Conservation (phyloP, 139 green algal species). For the Chlorella sp. region DNA sequence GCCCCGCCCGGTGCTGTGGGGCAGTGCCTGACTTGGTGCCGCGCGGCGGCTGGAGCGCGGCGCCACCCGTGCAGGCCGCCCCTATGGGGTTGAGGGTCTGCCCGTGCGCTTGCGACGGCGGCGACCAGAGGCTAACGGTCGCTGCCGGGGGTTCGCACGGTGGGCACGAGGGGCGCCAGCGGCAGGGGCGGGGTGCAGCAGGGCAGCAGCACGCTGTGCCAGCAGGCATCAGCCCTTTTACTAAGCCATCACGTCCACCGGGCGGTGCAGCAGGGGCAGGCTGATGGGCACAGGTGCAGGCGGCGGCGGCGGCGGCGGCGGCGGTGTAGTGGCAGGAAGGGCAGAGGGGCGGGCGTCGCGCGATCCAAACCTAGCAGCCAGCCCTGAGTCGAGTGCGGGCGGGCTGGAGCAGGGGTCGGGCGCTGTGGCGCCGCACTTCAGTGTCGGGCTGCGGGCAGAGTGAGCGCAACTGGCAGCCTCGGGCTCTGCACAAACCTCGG, state of each 20-base stretch:
- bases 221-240: conserved; percentile 40
- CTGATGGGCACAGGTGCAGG: not conserved
- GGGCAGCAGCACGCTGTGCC: not conserved
- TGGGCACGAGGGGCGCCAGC: not conserved
- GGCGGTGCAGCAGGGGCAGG: not conserved
- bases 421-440: no score
- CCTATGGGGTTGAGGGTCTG: not conserved
- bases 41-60: not conserved
- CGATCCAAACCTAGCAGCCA: no score
- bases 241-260: conserved; percentile 42
- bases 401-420: no score
- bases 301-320: not conserved
- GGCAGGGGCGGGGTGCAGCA: not conserved
- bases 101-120: conserved; percentile 24
- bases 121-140: not conserved
- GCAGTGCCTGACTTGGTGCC: not conserved
- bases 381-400: no score
- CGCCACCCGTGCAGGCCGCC: not conserved
- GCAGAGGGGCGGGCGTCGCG: not conserved
- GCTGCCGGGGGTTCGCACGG: conserved; percentile 12
- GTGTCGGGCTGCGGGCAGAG: no score
- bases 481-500: no score
- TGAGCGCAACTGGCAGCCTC: no score
- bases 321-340: not conserved
- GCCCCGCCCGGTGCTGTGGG: not conserved